Percentiles rank a stretch among this genome's conserved stretches.
These are phyloP conservation scores for Corchorus olitorius DNA, from an alignment of 345 rosid genomes.

Conservation along the genomic window DNA sequence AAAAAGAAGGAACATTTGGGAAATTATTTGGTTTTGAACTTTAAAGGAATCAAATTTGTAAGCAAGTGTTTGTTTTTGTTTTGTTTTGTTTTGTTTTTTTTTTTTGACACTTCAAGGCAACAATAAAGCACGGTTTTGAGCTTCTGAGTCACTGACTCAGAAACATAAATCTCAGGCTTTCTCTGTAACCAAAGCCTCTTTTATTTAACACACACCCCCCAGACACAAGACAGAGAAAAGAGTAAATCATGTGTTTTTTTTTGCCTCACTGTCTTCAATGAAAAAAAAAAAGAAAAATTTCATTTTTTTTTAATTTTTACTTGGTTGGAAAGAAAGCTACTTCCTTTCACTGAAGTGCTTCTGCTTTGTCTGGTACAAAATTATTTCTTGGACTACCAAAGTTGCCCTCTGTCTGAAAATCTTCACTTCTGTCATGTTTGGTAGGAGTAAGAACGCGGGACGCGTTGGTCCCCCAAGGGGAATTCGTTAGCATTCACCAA, in stretches of 20 bases:
- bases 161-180: constrained; percentile 56
- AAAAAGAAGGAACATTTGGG: background rate
- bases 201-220: constrained; percentile 13
- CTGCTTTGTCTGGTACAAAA: background rate
- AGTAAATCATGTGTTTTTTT: background rate
- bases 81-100: constrained; percentile 7
- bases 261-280: constrained; percentile 16
- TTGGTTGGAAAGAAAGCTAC: background rate
- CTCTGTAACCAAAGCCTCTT: constrained; percentile 44
- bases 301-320: background rate
- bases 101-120: constrained; percentile 16
- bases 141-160: constrained; percentile 38
- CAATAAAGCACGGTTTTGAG: constrained; percentile 32
- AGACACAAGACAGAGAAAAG: background rate
- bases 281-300: background rate
- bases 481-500: background rate
- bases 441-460: background rate
- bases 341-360: constrained; percentile 5
- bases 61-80: constrained; percentile 6
- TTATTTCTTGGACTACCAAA: background rate
- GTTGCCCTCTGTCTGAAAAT: constrained; percentile 10
- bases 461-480: background rate
- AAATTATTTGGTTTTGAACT: background rate
- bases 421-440: background rate
- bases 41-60: background rate